Evolutionary conservation across 305 asterid genomes (phyloP).

Genomic region (Stenogyne calaminthoides): DNA sequence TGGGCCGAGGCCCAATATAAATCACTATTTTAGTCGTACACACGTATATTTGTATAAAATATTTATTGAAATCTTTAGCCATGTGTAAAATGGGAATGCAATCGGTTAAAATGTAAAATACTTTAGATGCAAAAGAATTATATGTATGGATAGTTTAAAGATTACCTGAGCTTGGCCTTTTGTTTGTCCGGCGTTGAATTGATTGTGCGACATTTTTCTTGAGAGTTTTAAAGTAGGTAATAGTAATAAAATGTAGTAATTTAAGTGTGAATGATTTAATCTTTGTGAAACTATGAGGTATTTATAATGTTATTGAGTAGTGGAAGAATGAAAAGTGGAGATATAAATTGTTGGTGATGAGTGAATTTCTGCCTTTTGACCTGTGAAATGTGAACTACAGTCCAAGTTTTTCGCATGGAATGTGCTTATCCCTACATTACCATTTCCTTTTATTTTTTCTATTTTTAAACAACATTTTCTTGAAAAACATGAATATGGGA

Average conservation of each 20-base stretch:
- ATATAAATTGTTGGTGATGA: constrained; percentile 29
- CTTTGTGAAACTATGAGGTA: neutral
- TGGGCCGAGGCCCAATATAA: neutral
- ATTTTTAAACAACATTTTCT: neutral
- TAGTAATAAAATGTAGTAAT: neutral
- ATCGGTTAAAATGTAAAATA: too few relatives aligned
- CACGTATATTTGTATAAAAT: too few relatives aligned
- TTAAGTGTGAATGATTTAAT: constrained; percentile 6
- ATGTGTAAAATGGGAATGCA: too few relatives aligned
- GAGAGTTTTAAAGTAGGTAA: neutral
- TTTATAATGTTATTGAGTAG: constrained; percentile 20
- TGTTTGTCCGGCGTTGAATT: constrained; percentile 47
- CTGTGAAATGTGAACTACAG: constrained; percentile 11
- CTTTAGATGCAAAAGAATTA: too few relatives aligned
- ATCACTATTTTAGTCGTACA: too few relatives aligned
- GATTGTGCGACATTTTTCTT: constrained; percentile 51
- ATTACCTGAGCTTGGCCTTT: constrained; percentile 49
- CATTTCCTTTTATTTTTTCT: neutral
- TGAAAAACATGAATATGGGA: neutral
- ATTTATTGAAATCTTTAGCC: too few relatives aligned
- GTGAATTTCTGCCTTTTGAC: constrained; percentile 36
- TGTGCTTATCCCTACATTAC: constrained; percentile 26
- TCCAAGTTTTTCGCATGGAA: constrained; percentile 16
- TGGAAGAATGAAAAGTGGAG: neutral
- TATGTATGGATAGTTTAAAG: neutral